phyloP scores from a whole-genome alignment of 2,329 filamentous ascomycete species.

The Penicillium vulpinum region DNA sequence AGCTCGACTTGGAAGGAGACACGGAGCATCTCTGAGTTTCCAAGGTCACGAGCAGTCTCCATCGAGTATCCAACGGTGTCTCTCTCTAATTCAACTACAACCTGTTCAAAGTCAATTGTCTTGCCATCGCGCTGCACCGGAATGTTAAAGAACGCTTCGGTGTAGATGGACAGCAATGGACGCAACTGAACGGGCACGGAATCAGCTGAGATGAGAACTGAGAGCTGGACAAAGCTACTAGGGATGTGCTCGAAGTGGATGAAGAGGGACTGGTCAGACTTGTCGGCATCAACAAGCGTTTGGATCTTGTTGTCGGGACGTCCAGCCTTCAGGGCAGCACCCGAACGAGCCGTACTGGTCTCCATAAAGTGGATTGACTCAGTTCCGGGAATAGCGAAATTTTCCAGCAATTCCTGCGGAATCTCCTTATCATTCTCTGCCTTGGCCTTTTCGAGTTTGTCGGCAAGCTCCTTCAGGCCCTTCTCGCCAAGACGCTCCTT shows the following conservation, averaged over 20 bases:
- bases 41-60: conserved; percentile 65
- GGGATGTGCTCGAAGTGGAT: conserved; percentile 96
- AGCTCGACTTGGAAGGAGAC: conserved; percentile 84
- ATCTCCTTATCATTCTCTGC: conserved; percentile 85
- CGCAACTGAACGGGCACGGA: conserved; percentile 77
- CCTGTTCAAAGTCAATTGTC: conserved; percentile 81
- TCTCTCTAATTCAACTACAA: conserved; percentile 85
- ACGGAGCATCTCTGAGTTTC: conserved; percentile 77
- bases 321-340: conserved; percentile 71
- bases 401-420: conserved; percentile 74
- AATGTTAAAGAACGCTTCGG: conserved; percentile 91
- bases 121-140: conserved; percentile 76
- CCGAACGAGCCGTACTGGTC: conserved; percentile 79
- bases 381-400: conserved; percentile 78
- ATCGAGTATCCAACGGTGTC: conserved; percentile 86
- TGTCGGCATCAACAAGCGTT: conserved; percentile 69
- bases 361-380: conserved; percentile 95
- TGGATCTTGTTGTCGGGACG: conserved; percentile 69
- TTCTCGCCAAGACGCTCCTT: conserved; percentile 78
- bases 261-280: conserved; percentile 70
- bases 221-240: conserved; percentile 87
- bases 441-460: conserved; percentile 80
- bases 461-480: conserved; percentile 71
- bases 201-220: conserved; percentile 75
- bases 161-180: conserved; percentile 80